A percentile compares a stretch with the other conserved stretches of the same genome.
Evolutionary conservation across 495 filamentous ascomycete species (phyloP).

Genomic region (Hapsidospora chrysogenum): DNA sequence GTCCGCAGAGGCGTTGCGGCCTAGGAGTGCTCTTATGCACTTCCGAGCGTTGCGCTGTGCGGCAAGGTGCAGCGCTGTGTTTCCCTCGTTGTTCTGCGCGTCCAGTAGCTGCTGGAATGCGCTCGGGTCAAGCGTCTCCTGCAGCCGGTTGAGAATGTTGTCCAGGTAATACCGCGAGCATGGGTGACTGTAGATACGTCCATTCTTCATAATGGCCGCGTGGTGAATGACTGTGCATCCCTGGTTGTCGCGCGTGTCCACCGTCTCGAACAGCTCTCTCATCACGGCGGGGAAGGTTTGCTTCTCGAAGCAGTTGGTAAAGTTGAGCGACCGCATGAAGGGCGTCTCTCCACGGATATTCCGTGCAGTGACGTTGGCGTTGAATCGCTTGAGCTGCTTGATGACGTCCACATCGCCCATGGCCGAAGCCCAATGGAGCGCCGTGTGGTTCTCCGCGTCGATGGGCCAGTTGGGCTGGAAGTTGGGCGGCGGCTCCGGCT

Average conservation of each 20-base stretch:
- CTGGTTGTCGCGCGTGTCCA: conserved; percentile 57
- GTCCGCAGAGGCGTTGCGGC: conserved; percentile 55
- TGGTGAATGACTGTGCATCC: conserved; percentile 85
- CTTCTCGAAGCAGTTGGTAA: conserved; percentile 91
- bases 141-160: conserved; percentile 68
- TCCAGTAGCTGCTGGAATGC: conserved; percentile 57
- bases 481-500: conserved; percentile 61
- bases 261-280: conserved; percentile 57
- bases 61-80: conserved; percentile 79
- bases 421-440: conserved; percentile 91
- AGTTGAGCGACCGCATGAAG: conserved; percentile 82
- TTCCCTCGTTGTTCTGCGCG: conserved; percentile 62
- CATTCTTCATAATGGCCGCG: conserved; percentile 66
- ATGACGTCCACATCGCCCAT: conserved; percentile 94
- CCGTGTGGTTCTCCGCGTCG: conserved; percentile 75
- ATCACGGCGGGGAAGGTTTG: conserved; percentile 69
- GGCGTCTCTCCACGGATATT: conserved; percentile 82
- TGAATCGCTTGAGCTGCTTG: conserved; percentile 60
- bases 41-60: conserved; percentile 61
- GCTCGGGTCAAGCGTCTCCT: conserved; percentile 44
- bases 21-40: conserved; percentile 54
- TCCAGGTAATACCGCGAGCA: conserved; percentile 87
- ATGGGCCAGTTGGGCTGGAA: conserved; percentile 80
- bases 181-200: conserved; percentile 54
- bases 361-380: conserved; percentile 46